Evolutionary conservation across 2,329 filamentous ascomycete species (phyloP), one percentile per base, ranked within the genome.

Genomic region (Fusarium napiforme): DNA sequence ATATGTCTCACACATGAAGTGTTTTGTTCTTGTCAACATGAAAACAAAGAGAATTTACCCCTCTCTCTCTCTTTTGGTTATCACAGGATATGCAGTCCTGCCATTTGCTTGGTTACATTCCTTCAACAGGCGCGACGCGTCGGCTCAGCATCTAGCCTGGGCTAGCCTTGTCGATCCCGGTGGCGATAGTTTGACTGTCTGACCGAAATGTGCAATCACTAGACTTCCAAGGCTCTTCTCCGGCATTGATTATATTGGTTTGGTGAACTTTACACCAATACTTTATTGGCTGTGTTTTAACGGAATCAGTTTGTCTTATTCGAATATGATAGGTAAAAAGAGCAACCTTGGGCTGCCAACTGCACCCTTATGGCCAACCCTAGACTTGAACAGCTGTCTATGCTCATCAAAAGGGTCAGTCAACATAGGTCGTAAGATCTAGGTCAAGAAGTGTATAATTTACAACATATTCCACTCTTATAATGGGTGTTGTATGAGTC

Each of bases 101-200:
- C n/a, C 42, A 60, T 60, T 30, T 50, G n/a, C 40, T 55, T 56
- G 42, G 46, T 42, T 70, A 46, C 66, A 60, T 70, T 70, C 53
- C 47, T 55, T 49, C 21, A 39, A 49, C 52, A 42, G 43, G 45
- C 52, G 56, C 57, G 64, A 63, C 66, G 43, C 42, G 56, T 63
- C 28, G 69, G 63, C 52, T 67, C 53, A 60, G 56, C 53, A 67
- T 59, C 63, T 60, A 71, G 63, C 56, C 67, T 61, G 50, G 62
- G 47, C 66, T 77, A 74, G 70, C 59, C 69, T 57, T 64, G 75
- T 72, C 73, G 75, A 77, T 77, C 73, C 67, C 30, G 63, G 75
- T 77, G 75, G 75, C 73, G 53, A 73, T 52, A 45, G 47, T 36
- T 53, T 60, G 62, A 59, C 39, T 45, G 30, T 47, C 40, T 30